A percentile compares a stretch with the other conserved stretches of the same genome.
phyloP scores from a whole-genome alignment of 192 early-diverging fungal genomes.

The Diversispora epigaea region DNA sequence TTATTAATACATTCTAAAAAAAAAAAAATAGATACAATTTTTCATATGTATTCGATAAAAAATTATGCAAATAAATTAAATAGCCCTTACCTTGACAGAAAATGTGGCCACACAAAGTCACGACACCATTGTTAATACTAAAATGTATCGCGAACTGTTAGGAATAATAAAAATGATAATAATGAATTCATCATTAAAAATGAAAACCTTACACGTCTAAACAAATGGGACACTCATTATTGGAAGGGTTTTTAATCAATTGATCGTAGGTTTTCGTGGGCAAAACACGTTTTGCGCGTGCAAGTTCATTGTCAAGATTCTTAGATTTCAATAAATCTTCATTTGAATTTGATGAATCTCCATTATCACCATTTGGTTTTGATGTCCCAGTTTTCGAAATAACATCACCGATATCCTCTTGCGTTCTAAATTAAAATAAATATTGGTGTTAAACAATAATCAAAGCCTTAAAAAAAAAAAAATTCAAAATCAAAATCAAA shows the following conservation, averaged over 20 bases:
- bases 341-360: not conserved
- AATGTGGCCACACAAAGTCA: not conserved
- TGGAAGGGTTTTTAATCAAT: not conserved
- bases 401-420: not conserved
- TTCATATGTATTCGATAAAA: not conserved
- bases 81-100: not conserved
- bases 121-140: not conserved
- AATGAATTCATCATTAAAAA: not conserved
- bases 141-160: not conserved
- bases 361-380: not conserved
- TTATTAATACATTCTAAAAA: not conserved
- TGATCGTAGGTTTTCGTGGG: not conserved
- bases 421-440: not conserved
- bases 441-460: not conserved
- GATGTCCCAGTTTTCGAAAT: not conserved
- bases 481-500: no score
- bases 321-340: no score
- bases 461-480: no score
- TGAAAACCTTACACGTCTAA: constrained; percentile 24
- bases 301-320: not conserved
- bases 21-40: not conserved
- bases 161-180: not conserved
- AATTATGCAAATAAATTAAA: not conserved
- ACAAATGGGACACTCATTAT: constrained; percentile 41
- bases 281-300: not conserved